These are phyloP conservation scores for Saposhnikovia divaricata DNA, from an alignment of 129 eudicot species.

Conservation along the genomic window DNA sequence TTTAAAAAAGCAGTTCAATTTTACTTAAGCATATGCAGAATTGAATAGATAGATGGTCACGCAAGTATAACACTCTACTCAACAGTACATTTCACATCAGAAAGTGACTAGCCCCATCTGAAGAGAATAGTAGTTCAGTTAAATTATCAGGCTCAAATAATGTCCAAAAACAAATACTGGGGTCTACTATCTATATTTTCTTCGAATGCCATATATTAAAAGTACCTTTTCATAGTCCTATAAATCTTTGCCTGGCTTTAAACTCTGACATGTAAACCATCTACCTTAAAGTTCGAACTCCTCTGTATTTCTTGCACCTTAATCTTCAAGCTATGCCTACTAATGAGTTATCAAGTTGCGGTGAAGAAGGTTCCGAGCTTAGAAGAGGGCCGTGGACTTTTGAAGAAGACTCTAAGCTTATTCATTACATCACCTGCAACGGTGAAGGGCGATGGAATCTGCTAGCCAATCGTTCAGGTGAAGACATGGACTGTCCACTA, in stretches of 20 bases:
- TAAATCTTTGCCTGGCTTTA: conserved; percentile 14
- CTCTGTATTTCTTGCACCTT: background rate
- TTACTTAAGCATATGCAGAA: background rate
- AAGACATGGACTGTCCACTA: background rate
- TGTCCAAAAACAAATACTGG: conserved; percentile 10
- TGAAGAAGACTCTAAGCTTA: conserved; percentile 50
- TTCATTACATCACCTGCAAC: conserved; percentile 27
- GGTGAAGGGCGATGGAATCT: conserved; percentile 60
- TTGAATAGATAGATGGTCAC: background rate
- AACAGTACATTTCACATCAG: background rate
- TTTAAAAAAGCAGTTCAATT: background rate
- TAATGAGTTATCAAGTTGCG: background rate
- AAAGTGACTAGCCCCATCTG: background rate
- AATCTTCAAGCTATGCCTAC: background rate
- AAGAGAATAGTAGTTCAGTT: conserved; percentile 3
- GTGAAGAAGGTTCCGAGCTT: conserved; percentile 28
- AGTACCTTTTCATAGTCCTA: conserved; percentile 4
- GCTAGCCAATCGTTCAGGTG: conserved; percentile 52
- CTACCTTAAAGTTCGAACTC: background rate
- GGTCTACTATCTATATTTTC: background rate
- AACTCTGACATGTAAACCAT: conserved; percentile 6
- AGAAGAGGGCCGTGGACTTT: conserved; percentile 74
- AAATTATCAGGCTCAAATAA: background rate
- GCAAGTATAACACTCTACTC: background rate
- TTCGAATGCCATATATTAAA: background rate